These are phyloP conservation scores for Ustilago vetiveriae DNA, from an alignment of 1,284 basidiomycete genomes.

Conservation along the genomic window DNA sequence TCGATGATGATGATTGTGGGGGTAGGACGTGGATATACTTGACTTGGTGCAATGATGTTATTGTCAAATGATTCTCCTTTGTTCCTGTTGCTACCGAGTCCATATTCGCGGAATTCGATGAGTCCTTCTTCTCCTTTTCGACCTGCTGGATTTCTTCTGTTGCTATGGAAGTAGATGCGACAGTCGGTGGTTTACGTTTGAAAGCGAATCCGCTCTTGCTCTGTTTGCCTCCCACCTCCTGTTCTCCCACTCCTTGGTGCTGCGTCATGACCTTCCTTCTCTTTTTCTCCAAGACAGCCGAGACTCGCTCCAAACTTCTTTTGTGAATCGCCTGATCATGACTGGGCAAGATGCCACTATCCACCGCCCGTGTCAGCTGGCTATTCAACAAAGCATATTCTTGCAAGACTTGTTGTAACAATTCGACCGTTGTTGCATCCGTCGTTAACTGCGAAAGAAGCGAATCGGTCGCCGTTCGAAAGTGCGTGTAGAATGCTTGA, in stretches of 20 bases:
- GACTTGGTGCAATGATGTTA: conserved; percentile 5
- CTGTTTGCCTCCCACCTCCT: not conserved
- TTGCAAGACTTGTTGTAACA: conserved; percentile 25
- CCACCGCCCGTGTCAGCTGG: conserved; percentile 31
- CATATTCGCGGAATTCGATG: not conserved
- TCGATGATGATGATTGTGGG: not conserved
- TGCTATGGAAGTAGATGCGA: not conserved
- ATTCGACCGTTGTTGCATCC: not conserved
- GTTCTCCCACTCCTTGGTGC: too few relatives aligned
- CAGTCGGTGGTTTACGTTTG: conserved; percentile 16
- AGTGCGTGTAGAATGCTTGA: conserved; percentile 31
- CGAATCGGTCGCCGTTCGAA: conserved; percentile 4
- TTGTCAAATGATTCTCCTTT: conserved; percentile 9
- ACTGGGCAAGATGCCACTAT: conserved; percentile 27
- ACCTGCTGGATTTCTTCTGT: not conserved
- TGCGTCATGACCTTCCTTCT: conserved; percentile 4
- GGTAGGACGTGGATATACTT: not conserved
- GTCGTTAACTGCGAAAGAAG: conserved; percentile 9
- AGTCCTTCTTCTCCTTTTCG: not conserved
- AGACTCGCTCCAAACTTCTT: conserved; percentile 15
- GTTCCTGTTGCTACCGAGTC: too few relatives aligned
- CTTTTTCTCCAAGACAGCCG: conserved; percentile 4
- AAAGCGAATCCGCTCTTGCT: conserved; percentile 19
- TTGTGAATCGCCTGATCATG: conserved; percentile 41
- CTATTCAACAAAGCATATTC: conserved; percentile 12